Evolutionary conservation across 2,329 filamentous ascomycete genomes (phyloP).

Genomic region (Zarea fungicola): DNA sequence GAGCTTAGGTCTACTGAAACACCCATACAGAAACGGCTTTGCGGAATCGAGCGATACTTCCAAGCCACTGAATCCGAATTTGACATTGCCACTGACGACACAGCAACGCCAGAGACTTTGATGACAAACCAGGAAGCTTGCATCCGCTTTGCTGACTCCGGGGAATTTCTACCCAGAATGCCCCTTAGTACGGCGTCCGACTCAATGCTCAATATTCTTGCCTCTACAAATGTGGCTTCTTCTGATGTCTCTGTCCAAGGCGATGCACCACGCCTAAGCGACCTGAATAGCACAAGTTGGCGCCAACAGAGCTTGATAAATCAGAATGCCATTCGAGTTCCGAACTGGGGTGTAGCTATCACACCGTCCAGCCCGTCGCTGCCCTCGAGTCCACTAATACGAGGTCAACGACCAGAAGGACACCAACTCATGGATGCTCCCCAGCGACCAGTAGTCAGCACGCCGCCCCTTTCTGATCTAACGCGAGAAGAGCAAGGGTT

Average conservation of each 20-base stretch:
- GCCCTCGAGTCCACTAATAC: conserved; percentile 9
- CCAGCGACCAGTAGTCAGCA: conserved; percentile 15
- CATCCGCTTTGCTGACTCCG: no score
- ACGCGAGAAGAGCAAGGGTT: conserved; percentile 9
- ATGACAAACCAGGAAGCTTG: background rate
- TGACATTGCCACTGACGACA: conserved; percentile 31
- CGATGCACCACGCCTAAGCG: conserved; percentile 4
- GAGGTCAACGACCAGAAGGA: background rate
- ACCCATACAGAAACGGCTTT: background rate
- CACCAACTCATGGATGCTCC: background rate
- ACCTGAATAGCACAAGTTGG: conserved; percentile 4
- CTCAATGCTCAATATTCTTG: conserved; percentile 12
- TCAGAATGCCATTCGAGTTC: background rate
- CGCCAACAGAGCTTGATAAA: background rate
- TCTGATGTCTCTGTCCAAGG: conserved; percentile 2
- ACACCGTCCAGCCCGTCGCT: background rate
- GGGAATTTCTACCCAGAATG: conserved; percentile 13
- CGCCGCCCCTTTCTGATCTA: conserved; percentile 23
- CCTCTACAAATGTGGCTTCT: background rate
- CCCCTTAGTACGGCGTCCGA: conserved; percentile 22
- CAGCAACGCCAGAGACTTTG: conserved; percentile 20
- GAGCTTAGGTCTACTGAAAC: background rate
- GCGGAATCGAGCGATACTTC: conserved; percentile 29
- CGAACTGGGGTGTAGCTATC: background rate
- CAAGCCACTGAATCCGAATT: conserved; percentile 21